Conservation (phyloP, 495 filamentous ascomycete species). For the Penicilliopsis zonata region DNA sequence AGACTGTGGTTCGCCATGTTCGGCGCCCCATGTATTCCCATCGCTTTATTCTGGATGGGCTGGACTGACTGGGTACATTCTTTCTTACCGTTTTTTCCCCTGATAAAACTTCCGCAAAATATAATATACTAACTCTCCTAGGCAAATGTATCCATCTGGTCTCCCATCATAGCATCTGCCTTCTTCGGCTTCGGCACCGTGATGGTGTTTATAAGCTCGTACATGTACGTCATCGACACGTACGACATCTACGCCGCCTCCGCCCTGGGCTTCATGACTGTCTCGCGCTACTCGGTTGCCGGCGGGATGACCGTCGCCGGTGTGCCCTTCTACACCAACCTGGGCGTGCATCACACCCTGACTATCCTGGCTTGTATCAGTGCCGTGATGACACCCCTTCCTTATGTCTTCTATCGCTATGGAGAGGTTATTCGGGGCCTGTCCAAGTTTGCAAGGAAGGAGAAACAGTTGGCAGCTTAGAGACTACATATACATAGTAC, state of each 20-base stretch:
- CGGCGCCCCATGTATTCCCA: slow-evolving; percentile 41
- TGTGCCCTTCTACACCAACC: slow-evolving; percentile 38
- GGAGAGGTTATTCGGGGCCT: slow-evolving; percentile 30
- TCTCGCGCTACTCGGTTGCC: slow-evolving; percentile 37
- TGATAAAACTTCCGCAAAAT: too few species aligned
- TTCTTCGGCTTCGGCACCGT: slow-evolving; percentile 43
- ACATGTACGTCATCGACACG: slow-evolving; percentile 45
- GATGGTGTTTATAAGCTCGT: slow-evolving; percentile 38
- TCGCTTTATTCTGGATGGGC: slow-evolving; percentile 51
- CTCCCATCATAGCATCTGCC: slow-evolving; percentile 32
- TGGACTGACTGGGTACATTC: too few species aligned
- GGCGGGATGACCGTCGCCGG: slow-evolving; percentile 37
- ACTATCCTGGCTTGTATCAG: slow-evolving; percentile 42
- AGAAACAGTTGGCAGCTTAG: too few species aligned
- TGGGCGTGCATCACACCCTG: slow-evolving; percentile 44
- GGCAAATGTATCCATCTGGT: slow-evolving; percentile 38
- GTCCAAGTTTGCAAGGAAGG: background rate
- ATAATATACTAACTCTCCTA: too few species aligned
- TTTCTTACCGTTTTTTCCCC: too few species aligned
- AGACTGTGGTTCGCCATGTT: slow-evolving; percentile 48
- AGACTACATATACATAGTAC: too few species aligned
- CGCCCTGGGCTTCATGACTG: slow-evolving; percentile 35
- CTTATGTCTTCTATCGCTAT: slow-evolving; percentile 41
- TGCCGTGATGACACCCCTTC: slow-evolving; percentile 37
- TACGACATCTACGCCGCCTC: slow-evolving; percentile 36